Conservation (phyloP, 2,329 filamentous ascomycete genomes). For the Corniculantispora saksenae region DNA sequence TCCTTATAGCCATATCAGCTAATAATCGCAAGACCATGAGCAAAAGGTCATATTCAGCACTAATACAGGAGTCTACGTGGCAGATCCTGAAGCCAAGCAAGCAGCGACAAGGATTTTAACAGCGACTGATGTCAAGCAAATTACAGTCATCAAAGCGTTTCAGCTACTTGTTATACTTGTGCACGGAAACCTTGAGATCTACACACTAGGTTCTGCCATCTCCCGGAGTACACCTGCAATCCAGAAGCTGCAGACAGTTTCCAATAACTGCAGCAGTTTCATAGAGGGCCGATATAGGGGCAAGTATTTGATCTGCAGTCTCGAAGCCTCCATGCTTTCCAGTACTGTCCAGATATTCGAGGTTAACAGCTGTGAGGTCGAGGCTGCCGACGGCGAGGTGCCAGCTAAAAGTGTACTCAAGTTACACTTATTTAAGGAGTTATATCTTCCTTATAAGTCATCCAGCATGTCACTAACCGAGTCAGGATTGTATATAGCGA, state of each 20-base stretch:
- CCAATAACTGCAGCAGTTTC: not conserved
- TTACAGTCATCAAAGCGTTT: not conserved
- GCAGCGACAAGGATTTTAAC: not conserved
- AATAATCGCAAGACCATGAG: not conserved
- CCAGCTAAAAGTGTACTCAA: not conserved
- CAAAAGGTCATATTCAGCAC: not conserved
- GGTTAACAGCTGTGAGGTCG: not conserved
- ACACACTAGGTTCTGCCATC: not conserved
- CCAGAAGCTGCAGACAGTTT: not conserved
- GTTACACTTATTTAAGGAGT: not conserved
- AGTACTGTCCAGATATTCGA: not conserved
- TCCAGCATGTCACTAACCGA: not conserved
- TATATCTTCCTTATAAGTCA: not conserved
- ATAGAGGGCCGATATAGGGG: not conserved
- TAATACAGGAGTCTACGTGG: not conserved
- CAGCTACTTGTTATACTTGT: not conserved
- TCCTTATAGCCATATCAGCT: not conserved
- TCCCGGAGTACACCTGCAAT: not conserved
- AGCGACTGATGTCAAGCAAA: not conserved
- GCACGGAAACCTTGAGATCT: not conserved
- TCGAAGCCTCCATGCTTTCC: not conserved
- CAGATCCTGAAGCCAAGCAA: not conserved
- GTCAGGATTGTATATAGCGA: not conserved
- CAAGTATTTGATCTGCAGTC: not conserved
- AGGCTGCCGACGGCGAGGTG: not conserved